Evolutionary conservation across 2,329 filamentous ascomycete genomes (phyloP), one percentile per base, ranked within the genome.

Genomic region (Nannizziopsis barbatae): DNA sequence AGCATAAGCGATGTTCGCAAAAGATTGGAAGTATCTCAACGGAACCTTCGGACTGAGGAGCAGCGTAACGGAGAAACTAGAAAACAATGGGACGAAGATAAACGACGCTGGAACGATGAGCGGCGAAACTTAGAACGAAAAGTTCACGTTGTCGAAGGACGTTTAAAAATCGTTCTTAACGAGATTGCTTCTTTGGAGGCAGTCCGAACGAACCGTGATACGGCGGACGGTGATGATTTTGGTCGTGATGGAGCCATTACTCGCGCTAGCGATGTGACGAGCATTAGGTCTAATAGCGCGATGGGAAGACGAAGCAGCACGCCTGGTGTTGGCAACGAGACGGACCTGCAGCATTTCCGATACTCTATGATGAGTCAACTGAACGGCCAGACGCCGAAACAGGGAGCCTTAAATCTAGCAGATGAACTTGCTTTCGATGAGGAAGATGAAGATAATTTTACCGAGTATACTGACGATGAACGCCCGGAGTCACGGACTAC

Each of bases 71-170:
- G 85, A 57, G 79, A 83, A 30, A 80, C 83, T 5, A 86, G 94
- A 59, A 76, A 81, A 46, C 74, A 88, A 50, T 95, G 87, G 85
- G 81, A 83, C 9, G 80, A 79, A 45, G 92, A 98, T 55, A 92
- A 84, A 62, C 81, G 90, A 47, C 71, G 72, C 1, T 96, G 89
- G 88, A 83, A 89, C 10, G 80, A 83, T 41, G 88, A 94, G 62
- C 84, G 80, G 58, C 81, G 89, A 47, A 84, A 79, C 49, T 75
- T 86, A 52, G 90, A 98, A 65, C 81, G 86, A 49, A 87, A 85
- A 57, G 70, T 95, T 11, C 89, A 96, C 63, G 76, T 95, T n/a
- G 84, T 88, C 1, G 92, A 98, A 67, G 85, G 77, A 27, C 81
- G 90, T 33, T 67, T 98, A 47, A 92, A 90, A 62, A 75, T 79